Percentiles rank a stretch among this genome's conserved stretches.
These are phyloP conservation scores for Paratinospora sagittata DNA, from an alignment of 164 flowering plant genomes.

Conservation along the genomic window DNA sequence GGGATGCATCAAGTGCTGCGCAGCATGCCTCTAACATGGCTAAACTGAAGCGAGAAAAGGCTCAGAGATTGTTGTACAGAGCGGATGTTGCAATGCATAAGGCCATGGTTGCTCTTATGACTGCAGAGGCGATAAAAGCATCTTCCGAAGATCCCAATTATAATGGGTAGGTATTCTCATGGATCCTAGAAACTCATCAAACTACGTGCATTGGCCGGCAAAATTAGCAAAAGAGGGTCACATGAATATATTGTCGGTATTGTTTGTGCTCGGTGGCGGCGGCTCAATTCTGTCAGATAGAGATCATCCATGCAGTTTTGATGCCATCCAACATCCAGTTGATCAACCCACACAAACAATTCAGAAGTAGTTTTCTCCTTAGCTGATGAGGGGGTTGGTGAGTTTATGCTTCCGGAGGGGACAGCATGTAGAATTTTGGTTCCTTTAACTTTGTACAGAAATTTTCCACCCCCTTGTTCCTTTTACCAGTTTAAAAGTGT, in stretches of 20 bases:
- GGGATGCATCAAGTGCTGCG: conserved; percentile 85
- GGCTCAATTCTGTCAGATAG: background rate
- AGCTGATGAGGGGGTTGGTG: conserved; percentile 6
- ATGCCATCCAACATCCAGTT: background rate
- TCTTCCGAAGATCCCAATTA: conserved; percentile 32
- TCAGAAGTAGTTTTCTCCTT: too few species aligned
- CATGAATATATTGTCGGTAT: background rate
- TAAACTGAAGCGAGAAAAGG: conserved; percentile 74
- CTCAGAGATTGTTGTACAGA: conserved; percentile 59
- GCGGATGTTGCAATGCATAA: conserved; percentile 89
- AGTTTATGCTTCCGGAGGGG: conserved; percentile 23
- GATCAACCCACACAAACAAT: conserved; percentile 14
- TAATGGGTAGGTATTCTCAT: conserved; percentile 26
- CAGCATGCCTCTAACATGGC: conserved; percentile 68
- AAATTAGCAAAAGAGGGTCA: background rate
- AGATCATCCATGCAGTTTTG: conserved; percentile 18
- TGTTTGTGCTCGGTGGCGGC: background rate
- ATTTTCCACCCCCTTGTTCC: conserved; percentile 14
- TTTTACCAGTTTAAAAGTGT: conserved; percentile 18
- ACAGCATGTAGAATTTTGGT: conserved; percentile 45
- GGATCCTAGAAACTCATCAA: conserved; percentile 9
- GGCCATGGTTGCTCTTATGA: conserved; percentile 81
- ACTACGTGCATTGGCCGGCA: conserved; percentile 1
- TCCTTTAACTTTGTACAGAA: conserved; percentile 48
- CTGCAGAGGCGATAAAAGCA: conserved; percentile 72